phyloP scores from a whole-genome alignment of 1,284 basidiomycete genomes.

The Polyporus tsugae region DNA sequence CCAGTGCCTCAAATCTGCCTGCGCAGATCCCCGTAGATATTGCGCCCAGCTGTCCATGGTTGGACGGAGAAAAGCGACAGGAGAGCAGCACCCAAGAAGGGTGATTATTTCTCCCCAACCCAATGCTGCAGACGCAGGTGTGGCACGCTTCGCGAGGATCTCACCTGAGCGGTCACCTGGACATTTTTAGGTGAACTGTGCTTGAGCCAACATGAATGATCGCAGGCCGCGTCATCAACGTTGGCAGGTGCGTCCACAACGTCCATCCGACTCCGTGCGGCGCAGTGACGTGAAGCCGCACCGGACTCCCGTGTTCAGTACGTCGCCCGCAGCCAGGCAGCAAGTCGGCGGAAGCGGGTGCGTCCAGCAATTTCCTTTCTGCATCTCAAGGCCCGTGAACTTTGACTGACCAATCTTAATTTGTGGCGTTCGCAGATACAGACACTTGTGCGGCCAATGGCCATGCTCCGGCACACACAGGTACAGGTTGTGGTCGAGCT shows the following conservation, averaged over 20 bases:
- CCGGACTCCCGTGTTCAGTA: neutral
- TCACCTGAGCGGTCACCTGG: neutral
- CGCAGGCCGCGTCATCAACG: conserved; percentile 4
- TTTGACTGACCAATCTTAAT: neutral
- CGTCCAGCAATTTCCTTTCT: neutral
- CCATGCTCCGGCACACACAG: neutral
- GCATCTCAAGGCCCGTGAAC: neutral
- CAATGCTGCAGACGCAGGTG: neutral
- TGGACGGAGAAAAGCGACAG: neutral
- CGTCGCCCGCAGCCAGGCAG: neutral
- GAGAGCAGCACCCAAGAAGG: neutral
- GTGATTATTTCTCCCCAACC: neutral
- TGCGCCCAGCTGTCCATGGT: neutral
- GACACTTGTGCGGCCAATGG: neutral
- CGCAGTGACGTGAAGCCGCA: neutral
- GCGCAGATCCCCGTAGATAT: neutral
- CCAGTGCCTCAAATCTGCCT: neutral
- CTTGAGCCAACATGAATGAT: neutral
- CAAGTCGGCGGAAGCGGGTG: neutral
- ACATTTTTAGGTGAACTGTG: neutral
- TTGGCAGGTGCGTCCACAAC: neutral
- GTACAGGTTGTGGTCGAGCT: neutral
- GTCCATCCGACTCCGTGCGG: neutral
- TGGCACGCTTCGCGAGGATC: neutral
- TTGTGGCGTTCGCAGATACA: neutral